These are phyloP conservation scores for Aureobasidium sp. DNA, from an alignment of 2,329 filamentous ascomycete genomes.

Conservation along the genomic window DNA sequence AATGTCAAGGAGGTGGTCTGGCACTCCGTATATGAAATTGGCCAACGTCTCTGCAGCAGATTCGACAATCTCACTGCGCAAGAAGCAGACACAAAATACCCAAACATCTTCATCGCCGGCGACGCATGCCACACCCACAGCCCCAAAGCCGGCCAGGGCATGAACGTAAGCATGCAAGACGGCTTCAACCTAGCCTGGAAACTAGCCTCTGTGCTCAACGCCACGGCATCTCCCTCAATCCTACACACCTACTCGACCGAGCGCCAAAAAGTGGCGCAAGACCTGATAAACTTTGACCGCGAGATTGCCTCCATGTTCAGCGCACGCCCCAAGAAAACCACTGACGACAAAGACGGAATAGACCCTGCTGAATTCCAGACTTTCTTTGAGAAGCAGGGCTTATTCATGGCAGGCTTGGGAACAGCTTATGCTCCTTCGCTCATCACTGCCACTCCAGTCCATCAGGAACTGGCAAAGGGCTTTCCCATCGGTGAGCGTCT, in stretches of 20 bases:
- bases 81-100: constrained; percentile 36
- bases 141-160: constrained; percentile 43
- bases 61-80: constrained; percentile 25
- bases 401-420: constrained; percentile 46
- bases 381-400: constrained; percentile 16
- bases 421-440: constrained; percentile 47
- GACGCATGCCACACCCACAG: constrained; percentile 31
- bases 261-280: constrained; percentile 38
- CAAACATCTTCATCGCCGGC: constrained; percentile 43
- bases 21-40: constrained; percentile 47
- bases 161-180: constrained; percentile 42
- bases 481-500: constrained; percentile 43
- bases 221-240: constrained; percentile 32
- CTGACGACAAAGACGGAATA: constrained; percentile 21
- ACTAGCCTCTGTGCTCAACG: constrained; percentile 34
- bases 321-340: constrained; percentile 14
- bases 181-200: constrained; percentile 41
- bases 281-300: constrained; percentile 40
- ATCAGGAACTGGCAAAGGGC: constrained; percentile 31
- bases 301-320: constrained; percentile 26
- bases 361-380: constrained; percentile 25
- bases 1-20: constrained; percentile 41
- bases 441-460: constrained; percentile 33
- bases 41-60: constrained; percentile 42
- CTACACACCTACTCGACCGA: constrained; percentile 37